Base-by-base conservation (phyloP, 2,329 filamentous ascomycete genomes). In the Aspergillus quadrilineatus region DNA sequence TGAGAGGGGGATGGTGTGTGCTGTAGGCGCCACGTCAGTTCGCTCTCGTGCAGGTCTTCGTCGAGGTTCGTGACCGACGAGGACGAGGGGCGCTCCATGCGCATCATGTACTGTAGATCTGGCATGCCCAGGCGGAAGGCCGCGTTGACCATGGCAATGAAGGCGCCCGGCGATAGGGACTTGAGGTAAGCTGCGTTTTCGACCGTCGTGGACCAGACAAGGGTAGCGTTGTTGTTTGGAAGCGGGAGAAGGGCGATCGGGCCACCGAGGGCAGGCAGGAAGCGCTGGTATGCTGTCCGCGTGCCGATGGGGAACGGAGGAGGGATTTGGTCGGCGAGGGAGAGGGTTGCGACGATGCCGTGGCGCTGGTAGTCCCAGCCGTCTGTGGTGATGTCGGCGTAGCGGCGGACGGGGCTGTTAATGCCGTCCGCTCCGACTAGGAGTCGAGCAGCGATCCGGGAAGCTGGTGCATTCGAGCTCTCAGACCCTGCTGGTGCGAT, bases 361-460 rank as follows among this genome's bases (percentile, higher is more conserved):
- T 96, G 89, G 39, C 92, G 84, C 50, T 85, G 83, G 74, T 99
- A 99, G 75, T 97, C 94, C 90, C 94, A 99, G 22, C 95, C 94
- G 17, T 87, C 84, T 55, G 88, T 90, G 43, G 87, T 80, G 64
- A 99, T 97, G 50, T 87, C 88, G 4, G 93, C 92, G 72, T 97
- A 99, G 0, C 86, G 82, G 39, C 94, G 86, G 12, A 99, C 94
- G 2, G 93, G 94, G 66, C 90, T 96, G 73, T 97, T 97, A 42
- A 91, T 91, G 14, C 94, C 94, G 67, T 99, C 94, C 3, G 94
- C 95, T 1, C 94, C 94, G 8, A 99, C 86, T 2, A 99, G 82
- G 1, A 99, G 82, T 44, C 94, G 85, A 1, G 94, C 92, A 34
- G 88, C 86, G 29, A 99, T 80, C 50, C 82, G 79, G 62, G 76